Evolutionary conservation across 2,329 filamentous ascomycete genomes (phyloP).

Genomic region (Aspergillus sp.): DNA sequence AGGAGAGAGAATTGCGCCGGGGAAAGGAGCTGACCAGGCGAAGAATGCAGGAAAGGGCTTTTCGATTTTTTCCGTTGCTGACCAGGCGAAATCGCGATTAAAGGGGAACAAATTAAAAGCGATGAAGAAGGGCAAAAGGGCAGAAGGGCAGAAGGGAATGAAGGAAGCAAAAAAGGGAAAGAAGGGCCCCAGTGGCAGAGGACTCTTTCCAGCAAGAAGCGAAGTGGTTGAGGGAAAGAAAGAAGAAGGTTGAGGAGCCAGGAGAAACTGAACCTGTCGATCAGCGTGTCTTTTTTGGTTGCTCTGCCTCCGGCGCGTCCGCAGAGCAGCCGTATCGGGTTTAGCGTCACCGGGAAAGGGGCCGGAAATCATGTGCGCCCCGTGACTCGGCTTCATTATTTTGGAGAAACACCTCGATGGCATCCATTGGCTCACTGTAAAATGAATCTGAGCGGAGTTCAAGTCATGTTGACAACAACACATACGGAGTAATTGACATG

Average conservation of each 20-base stretch:
- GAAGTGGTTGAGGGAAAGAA: constrained; percentile 18
- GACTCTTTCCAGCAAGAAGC: constrained; percentile 18
- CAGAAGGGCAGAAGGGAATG: constrained; percentile 59
- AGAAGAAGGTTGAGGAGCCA: constrained; percentile 16
- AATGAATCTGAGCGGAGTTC: neutral
- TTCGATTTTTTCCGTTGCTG: constrained; percentile 17
- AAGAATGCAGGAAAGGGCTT: constrained; percentile 2
- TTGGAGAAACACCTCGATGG: neutral
- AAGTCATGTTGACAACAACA: neutral
- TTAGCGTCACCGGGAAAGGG: constrained; percentile 36
- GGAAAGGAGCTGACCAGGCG: constrained; percentile 3
- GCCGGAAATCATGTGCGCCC: constrained; percentile 6
- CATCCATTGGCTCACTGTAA: neutral
- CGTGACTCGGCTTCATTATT: neutral
- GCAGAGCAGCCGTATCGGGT: constrained; percentile 27
- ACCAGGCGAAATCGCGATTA: constrained; percentile 15
- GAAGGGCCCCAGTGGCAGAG: constrained; percentile 25
- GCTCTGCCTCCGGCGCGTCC: constrained; percentile 30
- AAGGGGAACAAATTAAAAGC: constrained; percentile 22
- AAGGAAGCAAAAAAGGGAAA: constrained; percentile 34
- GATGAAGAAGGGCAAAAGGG: constrained; percentile 13
- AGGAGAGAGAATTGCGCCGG: constrained; percentile 16
- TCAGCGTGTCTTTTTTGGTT: constrained; percentile 24
- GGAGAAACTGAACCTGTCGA: constrained; percentile 11
- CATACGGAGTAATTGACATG: neutral